Evolutionary conservation across 2,329 filamentous ascomycete genomes (phyloP).

Genomic region (Fusarium succisae): DNA sequence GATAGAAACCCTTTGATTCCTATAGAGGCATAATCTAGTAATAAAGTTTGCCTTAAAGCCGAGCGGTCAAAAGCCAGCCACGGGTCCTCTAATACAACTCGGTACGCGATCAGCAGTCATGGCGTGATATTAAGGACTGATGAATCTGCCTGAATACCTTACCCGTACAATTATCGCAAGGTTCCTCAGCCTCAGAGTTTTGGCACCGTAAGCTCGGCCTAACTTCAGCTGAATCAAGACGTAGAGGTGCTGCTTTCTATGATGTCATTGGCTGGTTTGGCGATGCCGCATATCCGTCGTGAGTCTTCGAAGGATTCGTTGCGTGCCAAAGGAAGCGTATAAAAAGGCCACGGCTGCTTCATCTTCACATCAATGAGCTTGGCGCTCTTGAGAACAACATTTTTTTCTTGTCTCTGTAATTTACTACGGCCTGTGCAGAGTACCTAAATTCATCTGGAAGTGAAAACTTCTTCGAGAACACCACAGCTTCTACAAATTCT

Average conservation of each 20-base stretch:
- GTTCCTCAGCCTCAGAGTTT: not conserved
- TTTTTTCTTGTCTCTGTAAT: too few relatives aligned
- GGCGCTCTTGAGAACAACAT: fast-evolving
- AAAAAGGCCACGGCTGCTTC: not conserved
- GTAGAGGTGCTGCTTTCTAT: not conserved
- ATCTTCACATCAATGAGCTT: fast-evolving
- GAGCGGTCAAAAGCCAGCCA: not conserved
- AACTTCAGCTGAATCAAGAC: not conserved
- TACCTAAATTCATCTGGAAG: too few relatives aligned
- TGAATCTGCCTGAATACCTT: not conserved
- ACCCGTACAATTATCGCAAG: not conserved
- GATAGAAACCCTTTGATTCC: not conserved
- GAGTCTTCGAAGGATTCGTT: not conserved
- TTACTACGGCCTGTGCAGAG: too few relatives aligned
- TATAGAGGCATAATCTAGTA: not conserved
- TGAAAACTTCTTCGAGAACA: too few relatives aligned
- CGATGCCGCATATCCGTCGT: not conserved
- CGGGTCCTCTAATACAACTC: not conserved
- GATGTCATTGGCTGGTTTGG: not conserved
- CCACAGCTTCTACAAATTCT: too few relatives aligned
- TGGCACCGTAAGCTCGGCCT: not conserved
- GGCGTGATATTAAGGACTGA: not conserved
- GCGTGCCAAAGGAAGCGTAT: not conserved
- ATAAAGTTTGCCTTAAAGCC: not conserved
- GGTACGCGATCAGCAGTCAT: not conserved